Conservation (phyloP, 805 yeast species). For the Metschnikowia aberdeeniae region DNA sequence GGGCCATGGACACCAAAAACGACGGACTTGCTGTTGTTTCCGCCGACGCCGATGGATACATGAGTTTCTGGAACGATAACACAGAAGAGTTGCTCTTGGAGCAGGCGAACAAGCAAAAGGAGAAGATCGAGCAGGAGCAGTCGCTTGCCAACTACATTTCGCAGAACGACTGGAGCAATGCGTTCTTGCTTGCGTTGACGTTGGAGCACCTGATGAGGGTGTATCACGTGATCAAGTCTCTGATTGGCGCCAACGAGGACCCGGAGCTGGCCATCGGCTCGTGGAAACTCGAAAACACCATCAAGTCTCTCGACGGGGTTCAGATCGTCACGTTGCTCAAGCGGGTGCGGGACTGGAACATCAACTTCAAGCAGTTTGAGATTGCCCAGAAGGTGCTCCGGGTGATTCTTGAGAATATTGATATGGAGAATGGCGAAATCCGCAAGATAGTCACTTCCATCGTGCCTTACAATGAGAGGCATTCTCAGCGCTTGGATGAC, state of each 20-base stretch:
- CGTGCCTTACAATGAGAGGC: slow-evolving; percentile 86
- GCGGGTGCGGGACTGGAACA: slow-evolving; percentile 92
- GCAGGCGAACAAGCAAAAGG: slow-evolving; percentile 50
- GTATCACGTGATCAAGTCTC: slow-evolving; percentile 67
- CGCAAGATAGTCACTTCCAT: slow-evolving; percentile 68
- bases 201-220: slow-evolving; percentile 88
- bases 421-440: slow-evolving; percentile 59
- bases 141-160: slow-evolving; percentile 69
- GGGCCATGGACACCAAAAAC: slow-evolving; percentile 73
- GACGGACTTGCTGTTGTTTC: slow-evolving; percentile 70
- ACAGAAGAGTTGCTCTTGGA: slow-evolving; percentile 62
- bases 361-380: slow-evolving; percentile 74
- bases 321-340: slow-evolving; percentile 60
- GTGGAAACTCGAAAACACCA: slow-evolving; percentile 56
- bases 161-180: slow-evolving; percentile 79
- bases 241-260: slow-evolving; percentile 50
- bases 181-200: slow-evolving; percentile 79
- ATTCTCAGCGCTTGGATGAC: slow-evolving; percentile 69
- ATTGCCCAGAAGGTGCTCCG: slow-evolving; percentile 75
- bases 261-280: slow-evolving; percentile 52
- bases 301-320: slow-evolving; percentile 53
- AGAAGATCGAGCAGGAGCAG: slow-evolving; percentile 83
- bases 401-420: slow-evolving; percentile 55
- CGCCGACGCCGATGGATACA: slow-evolving; percentile 94
- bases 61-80: slow-evolving; percentile 85